phyloP scores from a whole-genome alignment of 257 asterid species.

The Solanum gandarillasii region DNA sequence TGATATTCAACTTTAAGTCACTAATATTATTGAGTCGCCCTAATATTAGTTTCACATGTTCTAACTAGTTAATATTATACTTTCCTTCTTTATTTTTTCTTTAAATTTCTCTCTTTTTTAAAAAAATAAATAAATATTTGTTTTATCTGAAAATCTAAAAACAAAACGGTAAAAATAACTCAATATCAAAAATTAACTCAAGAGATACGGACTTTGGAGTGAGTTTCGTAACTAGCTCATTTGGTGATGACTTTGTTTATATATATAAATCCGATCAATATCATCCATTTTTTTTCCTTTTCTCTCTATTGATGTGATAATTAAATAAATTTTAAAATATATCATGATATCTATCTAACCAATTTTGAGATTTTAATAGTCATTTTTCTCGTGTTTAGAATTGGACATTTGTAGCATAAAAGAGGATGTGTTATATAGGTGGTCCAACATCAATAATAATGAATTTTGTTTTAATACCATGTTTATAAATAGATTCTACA shows the following conservation, averaged over 20 bases:
- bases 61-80: not conserved
- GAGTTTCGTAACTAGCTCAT: not conserved
- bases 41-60: not conserved
- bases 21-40: not conserved
- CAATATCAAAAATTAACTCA: too few relatives aligned
- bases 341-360: too few relatives aligned
- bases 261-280: too few relatives aligned
- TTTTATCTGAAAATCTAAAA: not conserved
- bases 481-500: not conserved
- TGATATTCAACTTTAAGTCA: not conserved
- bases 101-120: too few relatives aligned
- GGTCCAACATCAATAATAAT: not conserved
- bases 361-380: too few relatives aligned
- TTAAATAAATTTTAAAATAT: too few relatives aligned
- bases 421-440: too few relatives aligned
- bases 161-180: too few relatives aligned
- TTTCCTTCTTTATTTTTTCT: not conserved
- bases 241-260: not conserved
- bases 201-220: too few relatives aligned
- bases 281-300: not conserved
- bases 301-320: too few relatives aligned
- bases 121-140: too few relatives aligned
- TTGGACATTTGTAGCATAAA: not conserved
- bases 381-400: not conserved
- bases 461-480: not conserved